Evolutionary conservation across 75 land plant species (phyloP), one percentile per base, ranked within the genome.

Genomic region (Adiantum capillusveneris): DNA sequence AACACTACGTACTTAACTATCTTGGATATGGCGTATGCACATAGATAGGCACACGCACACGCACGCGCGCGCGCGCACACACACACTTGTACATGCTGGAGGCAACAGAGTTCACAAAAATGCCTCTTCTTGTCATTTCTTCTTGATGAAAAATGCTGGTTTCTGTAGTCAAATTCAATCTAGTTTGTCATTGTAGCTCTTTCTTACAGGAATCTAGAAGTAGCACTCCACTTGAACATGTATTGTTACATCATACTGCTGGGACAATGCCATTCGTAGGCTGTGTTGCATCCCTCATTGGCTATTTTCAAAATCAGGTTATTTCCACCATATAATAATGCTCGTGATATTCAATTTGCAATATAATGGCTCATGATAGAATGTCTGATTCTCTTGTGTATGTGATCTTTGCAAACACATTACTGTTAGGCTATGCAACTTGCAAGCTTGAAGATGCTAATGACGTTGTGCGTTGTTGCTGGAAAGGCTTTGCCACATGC

Each of bases 401-500:
- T 41, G 9, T 41, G 43, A 41, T 41, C 43, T 14, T 14, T 41
- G n/a, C 43, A 9, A 14, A 41, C 9, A 9, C 43, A 14, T 9
- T 41, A 41, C 29, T 60, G 49, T 25, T 57, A 69, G 71, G 71
- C 56, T 30, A 26, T 69, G 65, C 71, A 69, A 31, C 16, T 69
- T 37, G 71, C 71, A 54, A 53, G 57, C 53, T 26, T 42, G 9
- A 69, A 62, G 46, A 29, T 56, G 45, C 46, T 69, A 11, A 54
- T 57, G 41, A 62, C 57, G 29, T 60, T 69, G 53, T 69, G 56
- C 25, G 34, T 53, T 29, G 43, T 62, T 28, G 56, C 71, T 53
- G 57, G 50, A 61, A 61, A 69, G 53, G 64, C 65, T 9, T 53
- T 56, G 20, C 71, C 71, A 25, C 71, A 69, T 54, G 44, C 71